Conservation (phyloP, 768 basidiomycete genomes). For the Hygrophorus russula region DNA sequence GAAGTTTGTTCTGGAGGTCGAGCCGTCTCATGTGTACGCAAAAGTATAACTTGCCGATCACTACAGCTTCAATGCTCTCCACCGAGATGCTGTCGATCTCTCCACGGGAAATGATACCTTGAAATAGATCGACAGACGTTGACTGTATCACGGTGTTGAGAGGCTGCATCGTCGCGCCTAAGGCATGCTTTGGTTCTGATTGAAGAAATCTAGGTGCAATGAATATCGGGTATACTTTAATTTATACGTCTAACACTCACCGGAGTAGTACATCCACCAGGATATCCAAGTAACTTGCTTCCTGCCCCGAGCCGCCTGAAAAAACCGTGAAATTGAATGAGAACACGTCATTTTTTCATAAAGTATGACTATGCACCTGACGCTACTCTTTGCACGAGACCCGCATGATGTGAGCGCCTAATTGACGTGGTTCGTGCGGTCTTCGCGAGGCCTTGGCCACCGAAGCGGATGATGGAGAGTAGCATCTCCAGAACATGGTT, state of each 20-base stretch:
- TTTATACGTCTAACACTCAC: conserved; percentile 28
- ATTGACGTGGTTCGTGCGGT: conserved; percentile 55
- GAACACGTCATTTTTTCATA: conserved; percentile 1
- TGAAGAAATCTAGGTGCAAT: conserved; percentile 52
- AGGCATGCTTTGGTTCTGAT: conserved; percentile 54
- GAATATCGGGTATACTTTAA: not conserved
- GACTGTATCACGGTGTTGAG: conserved; percentile 62
- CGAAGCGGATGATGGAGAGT: conserved; percentile 70
- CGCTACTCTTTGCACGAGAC: conserved; percentile 51
- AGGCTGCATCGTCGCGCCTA: conserved; percentile 41
- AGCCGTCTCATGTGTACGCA: conserved; percentile 59
- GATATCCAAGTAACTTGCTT: conserved; percentile 66
- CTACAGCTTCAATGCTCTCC: conserved; percentile 54
- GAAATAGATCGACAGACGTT: conserved; percentile 69
- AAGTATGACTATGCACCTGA: conserved; percentile 29
- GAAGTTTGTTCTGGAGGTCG: conserved; percentile 86
- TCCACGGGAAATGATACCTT: conserved; percentile 71
- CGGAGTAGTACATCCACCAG: conserved; percentile 63
- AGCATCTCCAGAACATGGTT: conserved; percentile 71
- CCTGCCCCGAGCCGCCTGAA: conserved; percentile 32
- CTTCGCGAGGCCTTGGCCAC: conserved; percentile 81
- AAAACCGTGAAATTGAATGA: conserved; percentile 4
- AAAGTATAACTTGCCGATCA: conserved; percentile 67
- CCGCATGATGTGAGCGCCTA: conserved; percentile 52
- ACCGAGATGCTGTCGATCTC: conserved; percentile 56